Evolutionary conservation across 1,284 basidiomycete genomes (phyloP), one percentile per base, ranked within the genome.

Genomic region (Ceratobasidium sp.): DNA sequence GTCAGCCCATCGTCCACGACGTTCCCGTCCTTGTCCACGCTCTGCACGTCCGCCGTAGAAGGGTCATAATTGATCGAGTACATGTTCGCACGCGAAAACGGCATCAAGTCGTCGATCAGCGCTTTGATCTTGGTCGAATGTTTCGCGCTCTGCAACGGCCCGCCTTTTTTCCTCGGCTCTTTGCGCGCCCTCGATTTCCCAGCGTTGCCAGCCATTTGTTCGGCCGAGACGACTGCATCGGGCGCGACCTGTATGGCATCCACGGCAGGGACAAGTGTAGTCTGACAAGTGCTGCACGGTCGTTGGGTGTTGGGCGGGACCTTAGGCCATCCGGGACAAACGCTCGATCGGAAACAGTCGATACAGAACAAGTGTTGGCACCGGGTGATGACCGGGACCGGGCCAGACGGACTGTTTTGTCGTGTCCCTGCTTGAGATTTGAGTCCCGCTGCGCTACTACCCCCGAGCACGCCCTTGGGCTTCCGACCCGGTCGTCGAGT

Each of bases 341-440:
- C 89, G 55, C 89, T 90, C 78, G 87, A 86, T 67, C 92, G 91
- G 89, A 96, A 98, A 86, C 97, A 98, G 23, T 86, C 86, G 9
- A 92, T 83, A 83, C 97, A 98, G 85, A 95, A 97, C 44, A 99
- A 88, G 85, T 99, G 98, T 83, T 96, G 94, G 85, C 98, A 99
- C 78, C 93, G 91, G 7, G 98, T 98, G 82, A 99, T 85, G 67
- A 98, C 86, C 2, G 91, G 89, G 23, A 88, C 89, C 7, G 89
- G 87, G 13, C 84, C 84, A 28, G 87, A 87, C 6, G 93, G 93
- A 82, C 92, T 94, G 82, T 87, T 94, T 64, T 90, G 90, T 60
- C 93, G 90, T 51, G 92, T 94, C 0, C 91, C 88, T 0, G 86
- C 87, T 18, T 78, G 72, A 15, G 77, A 77, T 83, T 93, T 92